phyloP scores from a whole-genome alignment of 257 asterid species.

The Jasminum sambac region DNA sequence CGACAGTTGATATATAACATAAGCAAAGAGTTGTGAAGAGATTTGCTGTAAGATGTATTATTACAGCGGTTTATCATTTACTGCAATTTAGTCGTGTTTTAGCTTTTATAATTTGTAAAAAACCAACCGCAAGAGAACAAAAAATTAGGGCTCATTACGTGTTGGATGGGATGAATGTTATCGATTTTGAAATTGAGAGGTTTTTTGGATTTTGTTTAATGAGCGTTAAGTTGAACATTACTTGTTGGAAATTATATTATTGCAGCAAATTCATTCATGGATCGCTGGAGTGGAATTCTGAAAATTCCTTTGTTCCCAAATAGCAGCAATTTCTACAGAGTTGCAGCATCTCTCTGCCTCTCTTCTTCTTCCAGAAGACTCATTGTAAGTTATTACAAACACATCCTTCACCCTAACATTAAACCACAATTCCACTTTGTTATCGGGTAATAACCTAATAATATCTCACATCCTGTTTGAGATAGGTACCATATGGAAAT shows the following conservation, averaged over 20 bases:
- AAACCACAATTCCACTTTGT: neutral
- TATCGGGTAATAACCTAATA: conserved; percentile 1
- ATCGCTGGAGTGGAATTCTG: conserved; percentile 81
- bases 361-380: conserved; percentile 54
- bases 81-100: neutral
- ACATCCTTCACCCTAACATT: neutral
- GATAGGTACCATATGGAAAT: conserved; percentile 84
- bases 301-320: conserved; percentile 65
- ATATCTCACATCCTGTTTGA: conserved; percentile 20
- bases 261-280: conserved; percentile 47
- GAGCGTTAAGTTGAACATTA: conserved; percentile 12
- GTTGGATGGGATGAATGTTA: neutral
- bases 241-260: conserved; percentile 12
- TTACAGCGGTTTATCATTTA: neutral
- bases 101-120: neutral
- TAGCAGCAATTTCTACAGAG: conserved; percentile 54
- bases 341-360: conserved; percentile 81
- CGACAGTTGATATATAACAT: neutral
- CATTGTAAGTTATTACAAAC: conserved; percentile 47
- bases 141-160: neutral
- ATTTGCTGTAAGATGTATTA: neutral
- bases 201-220: neutral
- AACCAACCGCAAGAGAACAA: neutral
- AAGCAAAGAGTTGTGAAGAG: neutral
- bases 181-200: neutral